These are phyloP conservation scores for Claviceps sp. DNA, from an alignment of 2,329 filamentous ascomycete species.

Conservation along the genomic window DNA sequence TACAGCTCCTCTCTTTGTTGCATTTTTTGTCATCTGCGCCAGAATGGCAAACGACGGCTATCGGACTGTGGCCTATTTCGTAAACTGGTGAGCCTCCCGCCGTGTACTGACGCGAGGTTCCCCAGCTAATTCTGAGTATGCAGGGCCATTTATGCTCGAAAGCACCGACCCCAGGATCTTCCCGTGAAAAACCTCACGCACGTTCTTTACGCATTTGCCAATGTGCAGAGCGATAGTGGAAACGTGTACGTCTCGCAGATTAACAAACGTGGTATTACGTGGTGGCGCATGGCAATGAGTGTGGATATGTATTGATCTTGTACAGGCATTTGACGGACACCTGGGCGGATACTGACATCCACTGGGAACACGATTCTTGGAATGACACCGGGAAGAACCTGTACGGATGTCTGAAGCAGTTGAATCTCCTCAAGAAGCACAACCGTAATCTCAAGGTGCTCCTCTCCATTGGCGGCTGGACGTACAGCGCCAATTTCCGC, in stretches of 20 bases:
- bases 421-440: conserved; percentile 67
- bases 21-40: background rate
- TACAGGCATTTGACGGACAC: conserved; percentile 40
- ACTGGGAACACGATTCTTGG: conserved; percentile 55
- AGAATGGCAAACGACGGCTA: conserved; percentile 29
- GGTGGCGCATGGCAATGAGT: background rate
- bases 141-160: conserved; percentile 72
- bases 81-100: conserved; percentile 43
- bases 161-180: conserved; percentile 75
- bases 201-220: conserved; percentile 82
- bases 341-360: conserved; percentile 61
- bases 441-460: conserved; percentile 78
- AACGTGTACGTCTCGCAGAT: conserved; percentile 48
- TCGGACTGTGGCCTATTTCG: conserved; percentile 58
- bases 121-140: background rate
- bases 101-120: background rate
- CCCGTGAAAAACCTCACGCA: conserved; percentile 74
- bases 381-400: conserved; percentile 65
- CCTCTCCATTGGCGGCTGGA: conserved; percentile 85
- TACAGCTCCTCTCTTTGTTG: background rate
- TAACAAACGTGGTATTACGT: background rate
- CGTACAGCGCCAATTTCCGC: conserved; percentile 76
- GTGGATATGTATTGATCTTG: background rate
- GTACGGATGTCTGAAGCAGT: conserved; percentile 81
- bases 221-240: conserved; percentile 64